Percentiles rank a stretch among this genome's conserved stretches.
Evolutionary conservation across 352 stramenopile species (phyloP).

Genomic region (Plasmopara viticola): DNA sequence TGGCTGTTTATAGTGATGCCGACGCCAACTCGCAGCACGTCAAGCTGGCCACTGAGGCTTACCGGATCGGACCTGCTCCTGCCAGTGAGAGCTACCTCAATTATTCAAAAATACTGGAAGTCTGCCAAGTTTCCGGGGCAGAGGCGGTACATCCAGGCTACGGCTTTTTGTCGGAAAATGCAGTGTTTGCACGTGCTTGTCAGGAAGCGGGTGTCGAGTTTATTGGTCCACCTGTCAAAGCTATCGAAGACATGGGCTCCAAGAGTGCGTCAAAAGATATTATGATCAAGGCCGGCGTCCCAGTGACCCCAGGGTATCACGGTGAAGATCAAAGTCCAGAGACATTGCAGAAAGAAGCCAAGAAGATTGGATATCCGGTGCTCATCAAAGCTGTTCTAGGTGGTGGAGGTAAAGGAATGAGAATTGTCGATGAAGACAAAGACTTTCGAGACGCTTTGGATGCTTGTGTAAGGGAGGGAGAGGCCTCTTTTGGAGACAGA

Average conservation of each 20-base stretch:
- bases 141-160: conserved; percentile 88
- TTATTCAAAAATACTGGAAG: conserved; percentile 68
- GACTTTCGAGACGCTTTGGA: conserved; percentile 80
- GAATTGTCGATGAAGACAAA: conserved; percentile 79
- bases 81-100: conserved; percentile 77
- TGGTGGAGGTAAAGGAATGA: conserved; percentile 90
- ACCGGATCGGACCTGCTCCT: conserved; percentile 57
- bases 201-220: conserved; percentile 80
- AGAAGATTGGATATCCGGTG: conserved; percentile 88
- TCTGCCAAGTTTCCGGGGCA: conserved; percentile 51
- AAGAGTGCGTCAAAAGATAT: conserved; percentile 92
- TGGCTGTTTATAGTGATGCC: conserved; percentile 87
- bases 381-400: conserved; percentile 91
- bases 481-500: conserved; percentile 86
- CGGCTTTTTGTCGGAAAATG: conserved; percentile 88
- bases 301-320: conserved; percentile 88
- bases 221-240: conserved; percentile 80
- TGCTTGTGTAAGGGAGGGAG: conserved; percentile 78
- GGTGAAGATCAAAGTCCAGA: conserved; percentile 83
- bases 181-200: conserved; percentile 63
- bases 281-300: conserved; percentile 82
- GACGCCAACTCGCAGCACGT: conserved; percentile 79
- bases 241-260: conserved; percentile 89
- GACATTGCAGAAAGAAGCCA: conserved; percentile 65
- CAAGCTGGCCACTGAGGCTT: conserved; percentile 64